Conservation (phyloP, 352 stramenopile species). For the Phytophthora fragariae region DNA sequence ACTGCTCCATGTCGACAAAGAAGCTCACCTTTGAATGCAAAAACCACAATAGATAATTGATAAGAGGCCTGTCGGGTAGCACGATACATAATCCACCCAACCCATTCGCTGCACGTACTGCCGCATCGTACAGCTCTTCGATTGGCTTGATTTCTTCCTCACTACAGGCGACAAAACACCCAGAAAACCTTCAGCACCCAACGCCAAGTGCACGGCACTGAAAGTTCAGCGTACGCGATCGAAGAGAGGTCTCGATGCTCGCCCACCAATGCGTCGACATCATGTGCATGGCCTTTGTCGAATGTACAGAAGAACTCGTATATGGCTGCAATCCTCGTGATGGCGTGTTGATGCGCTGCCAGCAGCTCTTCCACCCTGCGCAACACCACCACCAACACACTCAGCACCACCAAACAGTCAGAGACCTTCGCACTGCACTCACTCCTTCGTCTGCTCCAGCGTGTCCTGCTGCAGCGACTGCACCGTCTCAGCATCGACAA, state of each 20-base stretch:
- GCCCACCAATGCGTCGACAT: slow-evolving; percentile 45
- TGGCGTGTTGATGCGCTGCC: slow-evolving; percentile 61
- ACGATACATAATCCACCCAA: not conserved
- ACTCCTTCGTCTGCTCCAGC: slow-evolving; percentile 77
- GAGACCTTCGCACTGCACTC: slow-evolving; percentile 1
- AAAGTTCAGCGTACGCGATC: slow-evolving; percentile 29
- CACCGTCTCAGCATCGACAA: slow-evolving; percentile 84
- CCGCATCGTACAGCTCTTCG: slow-evolving; percentile 52
- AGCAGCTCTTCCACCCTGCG: slow-evolving; percentile 77
- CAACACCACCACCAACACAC: not conserved
- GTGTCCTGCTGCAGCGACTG: slow-evolving; percentile 81
- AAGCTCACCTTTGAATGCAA: slow-evolving; percentile 61
- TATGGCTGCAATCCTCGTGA: slow-evolving; percentile 66
- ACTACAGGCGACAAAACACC: slow-evolving; percentile 7
- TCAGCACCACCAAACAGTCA: not conserved
- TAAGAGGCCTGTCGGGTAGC: not conserved
- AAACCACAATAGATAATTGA: not conserved
- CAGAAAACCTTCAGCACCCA: not conserved
- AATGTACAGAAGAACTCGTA: slow-evolving; percentile 76
- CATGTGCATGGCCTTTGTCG: slow-evolving; percentile 42
- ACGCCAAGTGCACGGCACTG: not conserved
- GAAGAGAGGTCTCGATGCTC: slow-evolving; percentile 36
- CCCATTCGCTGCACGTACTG: slow-evolving; percentile 31
- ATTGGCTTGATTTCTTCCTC: slow-evolving; percentile 48
- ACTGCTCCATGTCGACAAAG: slow-evolving; percentile 92